Evolutionary conservation across 2,329 filamentous ascomycete species (phyloP).

Genomic region (Lachnellula willkommii): DNA sequence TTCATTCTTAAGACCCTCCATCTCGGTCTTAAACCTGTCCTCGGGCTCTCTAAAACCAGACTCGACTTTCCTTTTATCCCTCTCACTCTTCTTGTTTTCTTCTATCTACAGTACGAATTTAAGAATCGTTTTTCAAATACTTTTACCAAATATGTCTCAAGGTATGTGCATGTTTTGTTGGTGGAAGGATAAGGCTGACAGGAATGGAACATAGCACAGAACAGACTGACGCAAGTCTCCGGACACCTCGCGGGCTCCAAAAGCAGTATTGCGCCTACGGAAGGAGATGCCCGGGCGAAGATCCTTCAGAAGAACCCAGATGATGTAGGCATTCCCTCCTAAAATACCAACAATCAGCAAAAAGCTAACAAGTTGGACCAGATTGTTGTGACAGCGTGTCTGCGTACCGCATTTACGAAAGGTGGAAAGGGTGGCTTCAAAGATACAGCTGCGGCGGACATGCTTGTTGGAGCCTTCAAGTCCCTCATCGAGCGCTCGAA

Average conservation of each 20-base stretch:
- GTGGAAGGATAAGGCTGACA: constrained; percentile 16
- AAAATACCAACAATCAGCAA: not conserved
- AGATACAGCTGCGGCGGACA: constrained; percentile 81
- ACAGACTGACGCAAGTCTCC: constrained; percentile 47
- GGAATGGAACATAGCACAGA: constrained; percentile 23
- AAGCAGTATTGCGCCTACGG: constrained; percentile 20
- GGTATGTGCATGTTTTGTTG: constrained; percentile 14
- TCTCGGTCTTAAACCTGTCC: not conserved
- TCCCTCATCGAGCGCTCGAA: constrained; percentile 76
- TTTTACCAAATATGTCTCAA: constrained; percentile 22
- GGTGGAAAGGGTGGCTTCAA: constrained; percentile 93
- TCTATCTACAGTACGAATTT: not conserved
- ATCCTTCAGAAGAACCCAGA: constrained; percentile 62
- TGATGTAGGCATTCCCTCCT: constrained; percentile 45
- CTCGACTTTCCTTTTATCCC: not conserved
- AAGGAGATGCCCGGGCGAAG: constrained; percentile 22
- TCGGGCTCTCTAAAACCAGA: not conserved
- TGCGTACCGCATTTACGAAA: constrained; percentile 88
- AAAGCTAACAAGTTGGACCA: constrained; percentile 32
- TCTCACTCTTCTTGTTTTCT: not conserved
- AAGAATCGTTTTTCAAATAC: not conserved
- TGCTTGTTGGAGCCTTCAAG: constrained; percentile 78
- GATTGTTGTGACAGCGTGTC: constrained; percentile 87
- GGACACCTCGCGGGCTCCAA: constrained; percentile 50
- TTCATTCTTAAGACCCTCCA: not conserved